These are phyloP conservation scores for Fusarium mundagurra DNA, from an alignment of 2,329 filamentous ascomycete species.

Conservation along the genomic window DNA sequence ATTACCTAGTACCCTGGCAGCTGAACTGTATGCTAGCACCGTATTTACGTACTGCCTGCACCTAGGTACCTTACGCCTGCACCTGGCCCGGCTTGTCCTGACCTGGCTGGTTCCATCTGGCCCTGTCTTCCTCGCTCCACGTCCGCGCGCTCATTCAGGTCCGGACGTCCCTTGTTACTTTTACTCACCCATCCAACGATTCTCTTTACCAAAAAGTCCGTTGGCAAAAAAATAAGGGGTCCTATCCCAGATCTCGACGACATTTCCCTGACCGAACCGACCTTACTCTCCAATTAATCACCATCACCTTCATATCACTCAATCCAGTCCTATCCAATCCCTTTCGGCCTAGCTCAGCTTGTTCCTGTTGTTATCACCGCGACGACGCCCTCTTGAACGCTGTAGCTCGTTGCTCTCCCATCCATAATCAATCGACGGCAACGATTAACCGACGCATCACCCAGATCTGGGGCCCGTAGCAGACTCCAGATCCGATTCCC, in stretches of 20 bases:
- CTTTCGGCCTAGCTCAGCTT: slow-evolving; percentile 3
- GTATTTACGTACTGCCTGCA: slow-evolving; percentile 33
- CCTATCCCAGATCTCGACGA: slow-evolving; percentile 30
- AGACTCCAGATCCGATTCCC: slow-evolving; percentile 34
- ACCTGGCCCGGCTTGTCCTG: background rate
- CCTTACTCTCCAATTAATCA: slow-evolving; percentile 1
- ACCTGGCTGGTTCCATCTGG: slow-evolving; percentile 3
- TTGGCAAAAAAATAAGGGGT: slow-evolving; percentile 37
- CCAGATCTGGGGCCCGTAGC: slow-evolving; percentile 32
- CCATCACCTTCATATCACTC: background rate
- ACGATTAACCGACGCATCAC: slow-evolving; percentile 18
- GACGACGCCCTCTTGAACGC: slow-evolving; percentile 25
- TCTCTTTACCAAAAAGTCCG: slow-evolving; percentile 29
- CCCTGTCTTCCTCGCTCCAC: slow-evolving; percentile 33
- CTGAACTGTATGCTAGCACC: slow-evolving; percentile 26
- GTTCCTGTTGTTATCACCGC: slow-evolving; percentile 20
- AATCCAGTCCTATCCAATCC: background rate
- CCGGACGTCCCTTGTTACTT: slow-evolving; percentile 36
- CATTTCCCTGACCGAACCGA: slow-evolving; percentile 17
- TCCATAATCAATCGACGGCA: slow-evolving; percentile 28
- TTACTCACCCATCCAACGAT: slow-evolving; percentile 35
- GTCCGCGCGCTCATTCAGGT: slow-evolving; percentile 28
- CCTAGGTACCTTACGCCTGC: background rate
- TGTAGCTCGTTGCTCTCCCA: slow-evolving; percentile 20
- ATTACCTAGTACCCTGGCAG: slow-evolving; percentile 15